Conservation (phyloP, 2,329 filamentous ascomycete species). For the Talaromyces sp. region DNA sequence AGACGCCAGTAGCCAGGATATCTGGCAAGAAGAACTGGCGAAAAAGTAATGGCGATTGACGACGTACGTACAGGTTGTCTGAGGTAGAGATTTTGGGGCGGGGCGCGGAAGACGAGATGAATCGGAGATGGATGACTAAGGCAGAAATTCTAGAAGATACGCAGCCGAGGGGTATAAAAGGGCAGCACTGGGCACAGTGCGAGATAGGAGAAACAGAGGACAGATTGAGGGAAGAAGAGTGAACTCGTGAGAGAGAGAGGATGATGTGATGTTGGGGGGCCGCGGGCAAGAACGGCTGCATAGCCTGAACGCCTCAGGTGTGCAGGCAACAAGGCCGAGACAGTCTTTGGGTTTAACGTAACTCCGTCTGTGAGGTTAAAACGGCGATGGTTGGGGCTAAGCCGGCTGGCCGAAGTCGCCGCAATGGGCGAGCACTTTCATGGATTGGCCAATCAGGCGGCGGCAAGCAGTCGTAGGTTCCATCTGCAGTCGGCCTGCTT, state of each 20-base stretch:
- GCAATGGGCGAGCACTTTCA: neutral
- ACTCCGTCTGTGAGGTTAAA: neutral
- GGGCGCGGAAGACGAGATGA: neutral
- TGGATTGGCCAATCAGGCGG: neutral
- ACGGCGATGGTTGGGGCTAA: neutral
- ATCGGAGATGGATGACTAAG: neutral
- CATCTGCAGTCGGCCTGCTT: neutral
- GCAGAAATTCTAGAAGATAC: slow-evolving; percentile 6
- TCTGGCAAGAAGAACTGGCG: neutral
- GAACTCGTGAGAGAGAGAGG: neutral
- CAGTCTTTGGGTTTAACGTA: neutral
- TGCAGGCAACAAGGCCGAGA: neutral
- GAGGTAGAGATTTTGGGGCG: neutral
- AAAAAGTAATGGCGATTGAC: neutral
- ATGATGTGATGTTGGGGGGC: neutral
- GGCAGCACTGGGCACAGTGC: neutral
- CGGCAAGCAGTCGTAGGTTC: neutral
- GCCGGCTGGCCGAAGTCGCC: neutral
- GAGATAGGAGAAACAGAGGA: neutral
- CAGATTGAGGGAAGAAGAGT: neutral
- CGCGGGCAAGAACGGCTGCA: neutral
- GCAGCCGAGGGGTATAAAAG: neutral
- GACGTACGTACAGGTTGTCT: neutral
- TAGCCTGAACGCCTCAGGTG: neutral
- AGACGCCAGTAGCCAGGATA: neutral